Base-by-base conservation (phyloP, 2,329 filamentous ascomycete genomes). In the Myriosclerotinia curreyana region DNA sequence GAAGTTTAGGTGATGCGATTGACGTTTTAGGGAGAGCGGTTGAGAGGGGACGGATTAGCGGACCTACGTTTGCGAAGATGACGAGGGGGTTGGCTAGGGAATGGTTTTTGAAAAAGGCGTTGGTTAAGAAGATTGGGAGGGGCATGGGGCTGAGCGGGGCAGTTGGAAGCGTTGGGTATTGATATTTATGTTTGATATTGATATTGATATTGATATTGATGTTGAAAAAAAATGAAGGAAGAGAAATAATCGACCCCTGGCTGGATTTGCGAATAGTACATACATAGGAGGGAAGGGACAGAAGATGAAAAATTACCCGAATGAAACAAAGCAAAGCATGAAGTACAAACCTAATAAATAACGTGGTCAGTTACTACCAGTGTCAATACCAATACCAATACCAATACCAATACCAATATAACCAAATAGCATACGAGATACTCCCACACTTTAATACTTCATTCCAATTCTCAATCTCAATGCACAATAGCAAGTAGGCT, bases 1-100 rank as follows among this genome's bases (percentile, higher is more conserved):
- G 89, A 69, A 92, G 90, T 3, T 83, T 96, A 55, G 89, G 89
- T 40, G 94, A 97, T 74, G 90, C 92, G 3, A 86, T 98, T 67
- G 96, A 95, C 73, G 87, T 92, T 67, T 79, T 96, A 17, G 89
- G 89, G 1, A 80, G 88, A 64, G 91, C 88, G 1, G 82, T 94
- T 25, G 90, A 94, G 75, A 81, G 82, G 60, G 91, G 91, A 5
- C 81, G 89, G 62, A 83, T 95, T 31, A 82, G 83, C 14, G 84
- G 88, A 6, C 82, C 85, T n/a, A 86, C 89, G 0, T 95, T 94
- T 78, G 86, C 91, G 34, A 90, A 89, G 80, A 88, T 87, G 77
- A 93, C 89, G 40, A 81, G 91, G 67, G 85, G 83, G 44, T 77
- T 95, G 60, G 90, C 90, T 1, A 79, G 91, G 58, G 91, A 96